Evolutionary conservation across 2,329 filamentous ascomycete genomes (phyloP), one percentile per base, ranked within the genome.

Genomic region (Pyricularia sp.): DNA sequence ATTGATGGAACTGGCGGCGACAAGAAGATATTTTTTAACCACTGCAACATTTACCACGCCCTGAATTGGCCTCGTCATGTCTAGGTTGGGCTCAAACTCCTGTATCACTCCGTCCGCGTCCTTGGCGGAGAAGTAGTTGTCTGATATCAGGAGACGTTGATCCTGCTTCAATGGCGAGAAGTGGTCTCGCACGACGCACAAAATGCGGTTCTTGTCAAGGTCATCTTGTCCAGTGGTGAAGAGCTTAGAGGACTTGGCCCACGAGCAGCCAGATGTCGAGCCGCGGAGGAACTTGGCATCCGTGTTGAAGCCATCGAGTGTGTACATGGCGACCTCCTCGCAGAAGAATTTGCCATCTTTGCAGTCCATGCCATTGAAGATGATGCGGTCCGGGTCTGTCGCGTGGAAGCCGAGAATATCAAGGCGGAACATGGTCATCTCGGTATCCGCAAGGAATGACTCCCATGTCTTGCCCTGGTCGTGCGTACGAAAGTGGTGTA

Each of bases 11-110:
- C 88, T 87, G 3, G 90, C 88, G 44, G 93, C 94, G 19, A 89
- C 90, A 55, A 99, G 84, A 35, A 99, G 78, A 73, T 89, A 96
- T 70, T 89, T 90, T 75, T 96, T 96, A 67, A 96, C 90, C 10
- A 87, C 79, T 4, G 91, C 93, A 68, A 96, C 79, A 73, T 89
- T 93, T 68, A 91, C 84, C 68, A 96, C 84, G 65, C 94, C 93
- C 68, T 86, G 83, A 4, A 96, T 87, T 1, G 89, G 85, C 65
- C 89, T 85, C 66, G 86, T 85, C 31, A 84, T 84, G 68, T 91
- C 88, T 70, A 99, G 80, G 66, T 88, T 84, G 6, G 90, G 90
- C 77, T 97, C 93, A 44, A 85, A 85, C 73, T 88, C 84, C 67
- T 86, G 79, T 28, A 84, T 73, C 62, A 76, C 72, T 13, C 76